Evolutionary conservation across 495 filamentous ascomycete genomes (phyloP), one percentile per base, ranked within the genome.

Genomic region (Podospora pseudocomata): DNA sequence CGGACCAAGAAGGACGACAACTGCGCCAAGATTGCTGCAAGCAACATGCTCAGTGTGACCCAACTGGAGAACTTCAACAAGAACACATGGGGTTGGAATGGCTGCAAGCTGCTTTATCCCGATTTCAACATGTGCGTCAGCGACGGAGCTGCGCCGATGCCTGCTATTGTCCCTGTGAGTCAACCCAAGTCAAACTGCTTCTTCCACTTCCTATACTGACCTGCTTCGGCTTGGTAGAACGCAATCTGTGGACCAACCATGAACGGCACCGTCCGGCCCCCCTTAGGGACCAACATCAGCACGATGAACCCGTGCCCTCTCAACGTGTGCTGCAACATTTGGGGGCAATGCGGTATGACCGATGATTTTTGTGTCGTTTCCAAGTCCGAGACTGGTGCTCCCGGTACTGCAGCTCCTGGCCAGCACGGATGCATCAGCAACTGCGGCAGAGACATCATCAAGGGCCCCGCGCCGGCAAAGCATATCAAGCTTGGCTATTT

Each of bases 331-430:
- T 78, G 76, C 62, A 73, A 81, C 65, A 72, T 75, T 3, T 83
- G 79, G 77, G 84, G 83, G 15, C 75, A 81, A 26, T 86, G 84
- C 67, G 84, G 84, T 18, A 80, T 71, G 2, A 82, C 76, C 0
- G 26, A 56, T 2, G 81, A 84, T 2, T 86, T 84, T 69, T 86
- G 83, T 55, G 75, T 61, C 19, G 65, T 49, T 11, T 49, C 65
- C 5, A 65, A 63, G 19, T 56, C 66, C 20, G 19, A 19, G 58
- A 78, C 75, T 9, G 80, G 80, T 3, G 71, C 74, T 0, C 83
- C 82, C 0, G 82, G 83, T 0, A 81, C 81, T 0, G 61, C 73
- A 0, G n/a, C 68, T 20, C 23, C 23, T 23, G 23, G 23, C 23
- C 23, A 23, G 23, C 23, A 23, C 23, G 23, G 23, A 23, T 85